Base-by-base conservation (phyloP, 2,329 filamentous ascomycete genomes). In the Onygenales sp. region DNA sequence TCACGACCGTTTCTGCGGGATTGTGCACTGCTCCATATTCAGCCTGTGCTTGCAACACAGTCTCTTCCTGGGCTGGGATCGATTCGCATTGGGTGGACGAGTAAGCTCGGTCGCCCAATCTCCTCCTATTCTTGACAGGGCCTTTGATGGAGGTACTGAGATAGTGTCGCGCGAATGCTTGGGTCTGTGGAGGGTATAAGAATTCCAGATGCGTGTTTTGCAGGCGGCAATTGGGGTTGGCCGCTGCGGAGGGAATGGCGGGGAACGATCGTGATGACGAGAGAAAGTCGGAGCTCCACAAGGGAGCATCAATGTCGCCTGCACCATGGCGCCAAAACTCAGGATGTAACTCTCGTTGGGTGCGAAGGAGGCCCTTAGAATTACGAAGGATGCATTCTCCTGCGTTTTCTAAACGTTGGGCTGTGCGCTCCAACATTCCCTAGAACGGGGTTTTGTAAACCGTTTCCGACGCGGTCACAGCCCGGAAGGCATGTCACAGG, bases 391-490 rank as follows among this genome's bases (percentile, higher is more conserved):
- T 63, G 67, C 70, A 69, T 65, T 73, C 69, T 61, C 73, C 72
- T 63, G 73, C 74, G 68, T 67, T 73, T 66, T 77, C 74, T 64
- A 77, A 67, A 64, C 71, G 75, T 69, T 72, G 69, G 56, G 71
- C 68, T 60, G 74, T 71, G 64, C 75, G 73, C 73, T 77, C 75
- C 64, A 78, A 73, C 75, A 78, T 78, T 66, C 70, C 74, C 70
- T 66, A 41, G 44, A 49, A 17, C 45, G 35, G 14, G 35, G 43
- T 21, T 31, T 21, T 39, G 35, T 42, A 41, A 17, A 43, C 58
- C 60, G 56, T 61, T 57, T 57, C 59, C 63, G 60, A 59, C 60
- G 60, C 60, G 52, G 55, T 60, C 52, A 59, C 55, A 55, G 65
- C 62, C 62, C 61, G 62, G 58, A 54, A 51, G 44, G 52, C 53